Evolutionary conservation across 805 yeast species (phyloP), one percentile per base, ranked within the genome.

Genomic region (Cyberlindnera nakhonratchasimensis): DNA sequence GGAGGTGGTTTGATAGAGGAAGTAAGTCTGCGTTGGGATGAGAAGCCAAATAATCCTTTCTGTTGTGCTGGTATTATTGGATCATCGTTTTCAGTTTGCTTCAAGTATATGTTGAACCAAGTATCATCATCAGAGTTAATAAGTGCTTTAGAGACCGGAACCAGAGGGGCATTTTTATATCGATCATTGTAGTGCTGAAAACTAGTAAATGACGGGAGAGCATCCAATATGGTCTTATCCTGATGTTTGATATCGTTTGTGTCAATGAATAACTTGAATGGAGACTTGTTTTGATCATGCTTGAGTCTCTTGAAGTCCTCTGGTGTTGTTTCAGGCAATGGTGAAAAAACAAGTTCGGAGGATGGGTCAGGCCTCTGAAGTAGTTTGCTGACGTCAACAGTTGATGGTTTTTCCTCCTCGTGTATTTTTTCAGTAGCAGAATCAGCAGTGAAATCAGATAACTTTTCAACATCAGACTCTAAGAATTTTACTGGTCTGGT

Each of bases 1-100:
- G 77, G 75, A 6, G 99, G 99, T 0, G 99, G 97, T 49, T 83
- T 80, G 22, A 57, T 57, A 37, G 90, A 69, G 39, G 72, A 74
- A 43, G 77, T 82, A 46, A 76, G 75, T 37, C 82, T 69, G 56
- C 84, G 75, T 42, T 70, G 75, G 4, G 61, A 51, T 0, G 57
- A 51, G 36, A 57, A 55, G 13, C 62, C 62, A 43, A 81, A 81
- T 12, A 80, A 58, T 2, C 86, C 86, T 54, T 76, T 77, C 47
- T 78, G 79, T 56, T 63, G 64, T 51, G 68, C 65, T 29, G 75
- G 70, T 31, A 54, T 53, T 6, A 34, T 10, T 25, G 54, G 53
- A 19, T 71, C 73, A 1, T 63, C 64, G 19, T 72, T 76, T 20
- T 67, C 64, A 16, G 64, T 53, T 45, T 71, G 80, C 64, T 75